Percentiles rank a stretch among this genome's conserved stretches.
Evolutionary conservation across 2,329 filamentous ascomycete species (phyloP).

Genomic region (Monascus ruber): DNA sequence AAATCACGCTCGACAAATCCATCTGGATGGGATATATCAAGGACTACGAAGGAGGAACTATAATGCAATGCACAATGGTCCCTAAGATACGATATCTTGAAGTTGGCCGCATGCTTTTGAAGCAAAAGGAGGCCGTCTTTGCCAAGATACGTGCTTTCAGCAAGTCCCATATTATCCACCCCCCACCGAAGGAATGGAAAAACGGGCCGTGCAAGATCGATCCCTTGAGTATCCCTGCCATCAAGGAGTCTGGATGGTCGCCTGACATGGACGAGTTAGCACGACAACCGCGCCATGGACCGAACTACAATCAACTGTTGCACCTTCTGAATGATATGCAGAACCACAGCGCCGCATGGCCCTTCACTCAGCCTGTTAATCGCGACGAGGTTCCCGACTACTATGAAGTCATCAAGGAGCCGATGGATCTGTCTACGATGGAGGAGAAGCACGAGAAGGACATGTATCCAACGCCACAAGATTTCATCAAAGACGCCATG

Average conservation of each 20-base stretch:
- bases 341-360: conserved; percentile 88
- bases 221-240: conserved; percentile 74
- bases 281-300: conserved; percentile 85
- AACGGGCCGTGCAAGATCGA: conserved; percentile 65
- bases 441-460: conserved; percentile 90
- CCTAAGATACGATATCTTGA: conserved; percentile 91
- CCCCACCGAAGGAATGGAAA: conserved; percentile 76
- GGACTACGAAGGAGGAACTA: conserved; percentile 96
- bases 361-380: conserved; percentile 87
- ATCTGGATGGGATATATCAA: conserved; percentile 99
- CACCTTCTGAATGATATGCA: conserved; percentile 91
- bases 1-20: conserved; percentile 80
- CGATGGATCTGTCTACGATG: conserved; percentile 95
- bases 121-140: conserved; percentile 91
- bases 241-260: conserved; percentile 87
- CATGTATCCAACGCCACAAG: conserved; percentile 79
- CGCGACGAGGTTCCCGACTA: conserved; percentile 96
- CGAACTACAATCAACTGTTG: conserved; percentile 88
- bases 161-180: conserved; percentile 76
- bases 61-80: conserved; percentile 99
- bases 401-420: conserved; percentile 92
- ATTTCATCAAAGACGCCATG: conserved; percentile 79
- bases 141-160: conserved; percentile 90
- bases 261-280: conserved; percentile 96
- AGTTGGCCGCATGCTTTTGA: conserved; percentile 81